Evolutionary conservation across 2,329 filamentous ascomycete genomes (phyloP).

Genomic region (Rhynchosporium secalis): DNA sequence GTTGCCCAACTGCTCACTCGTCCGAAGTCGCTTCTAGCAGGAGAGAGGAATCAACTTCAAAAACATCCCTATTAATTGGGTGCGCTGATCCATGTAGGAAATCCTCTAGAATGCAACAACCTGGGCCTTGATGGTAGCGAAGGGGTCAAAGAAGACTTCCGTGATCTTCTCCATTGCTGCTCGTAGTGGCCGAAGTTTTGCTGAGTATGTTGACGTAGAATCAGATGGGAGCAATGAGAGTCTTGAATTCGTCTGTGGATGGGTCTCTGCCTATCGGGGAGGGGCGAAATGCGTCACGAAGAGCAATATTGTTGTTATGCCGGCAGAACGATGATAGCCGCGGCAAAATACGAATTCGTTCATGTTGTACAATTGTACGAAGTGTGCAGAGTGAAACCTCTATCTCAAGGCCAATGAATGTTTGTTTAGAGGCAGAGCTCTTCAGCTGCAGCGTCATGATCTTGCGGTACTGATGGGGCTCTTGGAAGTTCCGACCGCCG

Average conservation of each 20-base stretch:
- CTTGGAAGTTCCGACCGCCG: too few relatives aligned
- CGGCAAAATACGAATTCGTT: not conserved
- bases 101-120: conserved; percentile 26
- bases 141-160: conserved; percentile 35
- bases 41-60: not conserved
- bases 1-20: not conserved
- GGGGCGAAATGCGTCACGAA: conserved; percentile 1
- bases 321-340: not conserved
- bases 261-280: not conserved
- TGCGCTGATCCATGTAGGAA: conserved; percentile 33
- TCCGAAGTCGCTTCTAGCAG: not conserved
- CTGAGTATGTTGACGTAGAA: not conserved
- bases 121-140: conserved; percentile 31
- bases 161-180: conserved; percentile 28
- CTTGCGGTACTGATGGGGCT: not conserved
- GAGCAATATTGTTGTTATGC: not conserved
- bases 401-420: not conserved
- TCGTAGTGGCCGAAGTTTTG: not conserved
- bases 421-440: not conserved
- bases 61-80: conserved; percentile 24
- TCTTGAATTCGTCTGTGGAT: not conserved
- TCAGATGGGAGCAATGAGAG: not conserved
- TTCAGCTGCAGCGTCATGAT: conserved; percentile 5
- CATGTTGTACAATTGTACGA: too few relatives aligned
- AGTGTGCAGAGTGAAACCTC: too few relatives aligned